Base-by-base conservation (phyloP, 129 eudicot genomes). In the Pseudognaphalium luteoalbum region DNA sequence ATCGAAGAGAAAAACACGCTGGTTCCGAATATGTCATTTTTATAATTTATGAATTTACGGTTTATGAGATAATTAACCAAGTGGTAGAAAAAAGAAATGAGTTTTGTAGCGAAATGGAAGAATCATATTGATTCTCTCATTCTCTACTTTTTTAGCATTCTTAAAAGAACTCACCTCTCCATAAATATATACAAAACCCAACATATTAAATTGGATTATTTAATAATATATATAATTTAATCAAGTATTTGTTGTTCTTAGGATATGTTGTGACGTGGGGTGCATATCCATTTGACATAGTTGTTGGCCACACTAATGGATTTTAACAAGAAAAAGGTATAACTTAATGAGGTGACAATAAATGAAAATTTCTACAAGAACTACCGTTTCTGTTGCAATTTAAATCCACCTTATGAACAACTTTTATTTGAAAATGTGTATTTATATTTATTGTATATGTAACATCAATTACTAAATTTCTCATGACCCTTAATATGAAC, bases 251-350 rank as follows among this genome's bases (percentile, higher is more conserved):
- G 30, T 42, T 54, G 6, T 58, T 47, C 50, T 70, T 70, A 35
- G 50, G 58, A 50, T 78, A 70, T 78, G 44, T 63, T 64, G 33
- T 71, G 72, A 62, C 82, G 72, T 71, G 77, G 66, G 82, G 5
- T 75, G 82, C 82, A 78, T 72, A 71, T 50, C 77, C 65, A 71
- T 2, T 63, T 35, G 41, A 64, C 44, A 34, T 20, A 50, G 80
- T 66, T 66, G 80, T 66, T 79, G 72, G 72, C 71, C 77, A 71
- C 72, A 62, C 33, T 78, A 61, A 63, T 61, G 0, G 47, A 62
- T 62, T 63, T 47, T 42, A 35, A 41, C 52, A 51, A 76, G 35
- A 50, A n/a, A 19, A 47, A 47, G 3, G 5, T 47, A 12, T 3
- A 2, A 47, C 54, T 14, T 2, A 14, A 47, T 14, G 54, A 47